phyloP scores from a whole-genome alignment of 495 filamentous ascomycete genomes.

The Neurospora sp. region DNA sequence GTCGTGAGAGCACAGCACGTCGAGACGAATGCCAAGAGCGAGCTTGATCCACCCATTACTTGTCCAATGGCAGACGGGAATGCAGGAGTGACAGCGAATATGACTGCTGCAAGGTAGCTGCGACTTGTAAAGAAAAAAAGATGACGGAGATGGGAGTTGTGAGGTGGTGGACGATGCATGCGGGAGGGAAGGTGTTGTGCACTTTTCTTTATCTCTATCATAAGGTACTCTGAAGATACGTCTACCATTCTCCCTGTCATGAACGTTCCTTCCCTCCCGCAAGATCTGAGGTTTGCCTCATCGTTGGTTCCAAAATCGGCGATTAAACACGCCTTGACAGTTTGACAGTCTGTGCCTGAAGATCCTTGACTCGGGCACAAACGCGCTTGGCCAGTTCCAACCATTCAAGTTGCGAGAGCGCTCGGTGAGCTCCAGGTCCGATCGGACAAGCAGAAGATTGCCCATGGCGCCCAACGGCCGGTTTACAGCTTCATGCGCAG shows the following conservation, averaged over 20 bases:
- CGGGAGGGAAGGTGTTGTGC: neutral
- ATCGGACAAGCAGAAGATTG: neutral
- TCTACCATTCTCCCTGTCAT: neutral
- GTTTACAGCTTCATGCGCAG: neutral
- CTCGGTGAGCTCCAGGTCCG: neutral
- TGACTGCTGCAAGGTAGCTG: neutral
- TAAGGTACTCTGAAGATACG: neutral
- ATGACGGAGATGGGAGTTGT: neutral
- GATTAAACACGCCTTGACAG: neutral
- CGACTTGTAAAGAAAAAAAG: neutral
- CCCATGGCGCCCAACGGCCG: neutral
- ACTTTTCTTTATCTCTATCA: neutral
- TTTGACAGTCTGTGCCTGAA: neutral
- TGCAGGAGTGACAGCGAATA: neutral
- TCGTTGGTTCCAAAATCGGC: neutral
- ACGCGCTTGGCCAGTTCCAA: neutral
- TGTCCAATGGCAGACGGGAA: neutral
- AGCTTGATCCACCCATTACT: neutral
- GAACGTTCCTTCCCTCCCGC: neutral
- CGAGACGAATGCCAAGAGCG: neutral
- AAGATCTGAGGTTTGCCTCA: neutral
- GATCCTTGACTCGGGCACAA: neutral
- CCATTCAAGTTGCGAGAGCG: neutral
- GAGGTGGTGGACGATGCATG: neutral
- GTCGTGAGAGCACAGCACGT: neutral